Evolutionary conservation across 306 rosid species (phyloP).

Genomic region (Corylus avellana): DNA sequence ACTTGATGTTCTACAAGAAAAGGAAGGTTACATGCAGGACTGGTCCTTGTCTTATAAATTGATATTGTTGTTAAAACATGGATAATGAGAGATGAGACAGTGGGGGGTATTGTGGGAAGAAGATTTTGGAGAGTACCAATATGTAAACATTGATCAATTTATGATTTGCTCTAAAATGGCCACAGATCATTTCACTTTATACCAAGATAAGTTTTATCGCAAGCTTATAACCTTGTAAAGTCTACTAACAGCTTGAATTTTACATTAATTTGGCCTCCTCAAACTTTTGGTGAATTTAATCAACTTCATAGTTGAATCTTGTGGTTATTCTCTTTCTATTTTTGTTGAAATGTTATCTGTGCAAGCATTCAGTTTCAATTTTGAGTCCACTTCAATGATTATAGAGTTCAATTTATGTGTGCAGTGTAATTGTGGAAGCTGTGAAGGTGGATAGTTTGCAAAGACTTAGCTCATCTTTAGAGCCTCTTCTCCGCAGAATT

Average conservation of each 20-base stretch:
- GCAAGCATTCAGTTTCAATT: conserved; percentile 11
- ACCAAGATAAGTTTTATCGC: too few species aligned
- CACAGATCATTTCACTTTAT: too few species aligned
- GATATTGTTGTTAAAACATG: not conserved
- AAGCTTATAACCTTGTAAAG: not conserved
- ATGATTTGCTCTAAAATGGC: not conserved
- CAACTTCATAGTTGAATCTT: not conserved
- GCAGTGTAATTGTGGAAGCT: conserved; percentile 88
- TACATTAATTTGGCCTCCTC: not conserved
- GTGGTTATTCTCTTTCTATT: not conserved
- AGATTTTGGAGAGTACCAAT: not conserved
- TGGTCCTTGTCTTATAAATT: not conserved
- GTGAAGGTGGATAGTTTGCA: conserved; percentile 88
- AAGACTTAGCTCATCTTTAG: conserved; percentile 77
- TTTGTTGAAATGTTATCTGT: not conserved
- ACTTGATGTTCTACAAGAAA: not conserved
- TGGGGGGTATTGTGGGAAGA: not conserved
- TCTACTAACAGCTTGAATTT: not conserved
- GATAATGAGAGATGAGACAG: not conserved
- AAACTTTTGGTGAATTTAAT: not conserved
- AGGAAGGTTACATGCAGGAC: not conserved
- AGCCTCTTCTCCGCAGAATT: conserved; percentile 83
- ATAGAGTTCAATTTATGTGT: conserved; percentile 26
- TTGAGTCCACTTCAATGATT: conserved; percentile 26
- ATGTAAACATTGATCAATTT: not conserved